phyloP scores from a whole-genome alignment of 176 grass and related monocot genomes.

The Dactylis glomerata region DNA sequence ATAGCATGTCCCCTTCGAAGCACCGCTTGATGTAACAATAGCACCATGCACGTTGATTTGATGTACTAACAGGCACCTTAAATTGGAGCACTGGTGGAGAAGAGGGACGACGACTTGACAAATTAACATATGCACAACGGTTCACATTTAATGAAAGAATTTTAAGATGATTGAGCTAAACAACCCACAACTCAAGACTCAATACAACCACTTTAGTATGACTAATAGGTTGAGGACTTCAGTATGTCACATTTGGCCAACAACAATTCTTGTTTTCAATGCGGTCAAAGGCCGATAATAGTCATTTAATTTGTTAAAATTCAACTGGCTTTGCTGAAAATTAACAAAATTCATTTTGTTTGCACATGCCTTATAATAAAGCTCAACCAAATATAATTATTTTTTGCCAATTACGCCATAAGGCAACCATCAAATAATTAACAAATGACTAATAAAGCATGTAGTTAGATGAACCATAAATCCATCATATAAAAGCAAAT shows the following conservation, averaged over 20 bases:
- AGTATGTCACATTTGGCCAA: not conserved
- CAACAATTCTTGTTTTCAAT: not conserved
- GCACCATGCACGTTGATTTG: not conserved
- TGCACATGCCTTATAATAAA: not conserved
- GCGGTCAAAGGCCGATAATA: not conserved
- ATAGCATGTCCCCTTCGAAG: not conserved
- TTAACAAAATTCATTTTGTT: not conserved
- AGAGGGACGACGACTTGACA: not conserved
- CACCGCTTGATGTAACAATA: not conserved
- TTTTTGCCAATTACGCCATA: not conserved
- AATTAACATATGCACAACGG: not conserved
- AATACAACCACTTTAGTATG: not conserved
- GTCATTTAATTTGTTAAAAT: not conserved
- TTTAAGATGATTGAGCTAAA: not conserved
- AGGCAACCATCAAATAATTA: not conserved
- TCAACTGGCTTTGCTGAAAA: not conserved
- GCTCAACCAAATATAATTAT: not conserved
- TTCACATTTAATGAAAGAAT: not conserved
- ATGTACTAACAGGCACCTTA: not conserved
- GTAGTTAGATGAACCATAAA: not conserved
- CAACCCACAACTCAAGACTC: not conserved
- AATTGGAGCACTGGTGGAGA: not conserved
- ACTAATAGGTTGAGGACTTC: not conserved
- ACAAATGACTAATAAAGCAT: not conserved
- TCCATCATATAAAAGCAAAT: not conserved